Base-by-base conservation (phyloP, 176 grass and related monocot genomes). In the Cocos nucifera region DNA sequence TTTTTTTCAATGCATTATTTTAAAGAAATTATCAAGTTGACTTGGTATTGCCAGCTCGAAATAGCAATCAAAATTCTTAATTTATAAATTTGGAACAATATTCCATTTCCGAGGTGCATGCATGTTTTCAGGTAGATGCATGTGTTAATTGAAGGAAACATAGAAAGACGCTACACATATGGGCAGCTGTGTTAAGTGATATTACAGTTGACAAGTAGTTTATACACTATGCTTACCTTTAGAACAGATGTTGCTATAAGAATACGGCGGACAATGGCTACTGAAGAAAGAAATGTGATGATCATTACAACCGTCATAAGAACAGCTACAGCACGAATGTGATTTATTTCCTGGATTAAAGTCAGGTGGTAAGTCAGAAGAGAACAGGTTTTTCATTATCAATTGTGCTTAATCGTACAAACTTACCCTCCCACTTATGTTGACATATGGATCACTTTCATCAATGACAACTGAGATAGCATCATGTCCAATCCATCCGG, bases 391-490 rank as follows among this genome's bases (percentile, higher is more conserved):
- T 23, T 69, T 49, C 35, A 24, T 18, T 66, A 69, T 50, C 14
- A 75, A 21, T 28, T 25, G 50, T 25, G 30, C 5, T 21, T 67
- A 35, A 22, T 3, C 54, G 16, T 65, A 74, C 1, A 19, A 64
- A 63, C 77, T 68, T 74, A 89, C 93, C 76, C 93, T 74, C 58
- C 93, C 88, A 48, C 65, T 83, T 27, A 92, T 89, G 59, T 86
- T 82, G 17, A 92, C 85, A 78, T 98, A 98, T 18, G 93, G 87
- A 60, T 98, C 93, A 4, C 70, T 92, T 77, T 78, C 77, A 67
- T 87, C 93, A 62, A 98, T 92, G 25, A 98, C 87, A 85, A 92
- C 93, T 4, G 87, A 87, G 61, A 98, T 86, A 18, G 93, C 81
- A 61, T 98, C 93, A 55, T 81, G 83, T 19, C 87, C 93, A 58